These are phyloP conservation scores for Kwoniella mangroviensis DNA, from an alignment of 768 basidiomycete species.

Conservation along the genomic window DNA sequence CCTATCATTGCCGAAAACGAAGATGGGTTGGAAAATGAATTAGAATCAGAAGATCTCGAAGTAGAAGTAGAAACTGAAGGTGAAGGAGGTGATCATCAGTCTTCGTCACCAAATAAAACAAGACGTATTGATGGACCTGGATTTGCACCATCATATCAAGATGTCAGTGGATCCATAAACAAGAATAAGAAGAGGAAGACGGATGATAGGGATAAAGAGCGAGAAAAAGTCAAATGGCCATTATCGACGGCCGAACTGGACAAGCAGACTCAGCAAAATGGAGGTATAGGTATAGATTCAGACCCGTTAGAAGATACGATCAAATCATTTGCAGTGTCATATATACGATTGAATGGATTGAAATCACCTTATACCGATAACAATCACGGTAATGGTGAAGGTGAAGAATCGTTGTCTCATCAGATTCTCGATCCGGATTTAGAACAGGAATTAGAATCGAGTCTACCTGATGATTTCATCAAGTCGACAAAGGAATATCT, in stretches of 20 bases:
- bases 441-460: conserved; percentile 1
- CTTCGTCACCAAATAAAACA: not conserved
- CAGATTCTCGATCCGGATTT: not conserved
- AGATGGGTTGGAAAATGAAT: not conserved
- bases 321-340: conserved; percentile 22
- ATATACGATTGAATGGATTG: conserved; percentile 23
- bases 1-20: not conserved
- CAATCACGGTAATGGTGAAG: conserved; percentile 1
- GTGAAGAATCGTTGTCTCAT: not conserved
- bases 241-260: conserved; percentile 5
- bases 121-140: conserved; percentile 17
- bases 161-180: not conserved
- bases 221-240: conserved; percentile 19
- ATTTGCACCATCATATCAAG: conserved; percentile 18
- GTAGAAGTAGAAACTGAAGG: not conserved
- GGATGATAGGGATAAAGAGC: not conserved
- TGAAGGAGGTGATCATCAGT: not conserved
- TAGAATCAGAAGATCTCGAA: not conserved
- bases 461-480: conserved; percentile 17
- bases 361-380: not conserved
- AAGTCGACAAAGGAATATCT: conserved; percentile 11
- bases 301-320: conserved; percentile 19
- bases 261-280: not conserved
- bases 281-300: not conserved
- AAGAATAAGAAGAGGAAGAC: conserved; percentile 1